Base-by-base conservation (phyloP, 177 flowering plant genomes). In the Vitis hybrid region DNA sequence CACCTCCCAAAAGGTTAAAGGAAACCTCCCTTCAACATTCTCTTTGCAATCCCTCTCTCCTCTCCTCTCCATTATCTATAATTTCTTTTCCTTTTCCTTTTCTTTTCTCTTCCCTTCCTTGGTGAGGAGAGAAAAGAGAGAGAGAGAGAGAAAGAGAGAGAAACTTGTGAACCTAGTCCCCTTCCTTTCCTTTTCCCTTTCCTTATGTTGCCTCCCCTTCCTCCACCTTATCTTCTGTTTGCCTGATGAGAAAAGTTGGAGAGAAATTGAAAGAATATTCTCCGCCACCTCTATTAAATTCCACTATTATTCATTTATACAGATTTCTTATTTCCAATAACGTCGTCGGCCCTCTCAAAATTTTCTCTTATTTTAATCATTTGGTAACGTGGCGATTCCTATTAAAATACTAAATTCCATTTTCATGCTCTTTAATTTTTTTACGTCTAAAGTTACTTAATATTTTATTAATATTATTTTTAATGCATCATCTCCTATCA, bases 1-100 rank as follows among this genome's bases (percentile, higher is more conserved):
- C 21, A 88, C 70, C 84, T 93, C 97, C 87, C 87, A 81, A 49
- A 72, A 71, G 62, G 86, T 85, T 66, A 91, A 73, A 1, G 93
- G 92, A 39, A 83, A 87, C 62, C 5, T 15, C 62, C 34, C 15
- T 60, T 12, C 64, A 56, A 68, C 45, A 55, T 51, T 17, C 48
- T 32, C 14, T 21, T 23, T 56, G 45, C 45, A 39, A 39, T 39
- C 45, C 12, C 61, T 67, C 45, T 57, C 76, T 45, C 48, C 54
- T 34, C 62, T 57, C 75, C 56, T 77, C 71, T 68, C 78, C 77
- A 74, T 72, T 39, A 39, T 39, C 68, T 55, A 18, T 69, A 56
- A 62, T 57, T 61, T 13, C 21, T 50, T 23, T 62, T 11, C 9
- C 39, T 32, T 26, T 26, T 59, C 3, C 39, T 34, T 32, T 62